These are phyloP conservation scores for Paraconiothyrium sp. DNA, from an alignment of 2,329 filamentous ascomycete genomes.

Conservation along the genomic window DNA sequence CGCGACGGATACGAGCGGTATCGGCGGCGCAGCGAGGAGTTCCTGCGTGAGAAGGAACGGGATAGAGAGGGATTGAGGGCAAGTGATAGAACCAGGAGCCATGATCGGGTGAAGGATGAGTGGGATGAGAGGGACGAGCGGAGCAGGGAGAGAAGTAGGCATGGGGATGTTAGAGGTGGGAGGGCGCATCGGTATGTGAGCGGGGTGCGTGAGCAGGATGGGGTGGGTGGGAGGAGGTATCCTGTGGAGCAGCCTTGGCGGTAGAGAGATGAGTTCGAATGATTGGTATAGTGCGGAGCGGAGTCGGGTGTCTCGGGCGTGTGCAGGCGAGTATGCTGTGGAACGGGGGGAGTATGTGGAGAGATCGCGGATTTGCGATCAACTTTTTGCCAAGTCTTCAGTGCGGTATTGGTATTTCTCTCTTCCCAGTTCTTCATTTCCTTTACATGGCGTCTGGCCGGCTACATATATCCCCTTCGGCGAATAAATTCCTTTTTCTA, in stretches of 20 bases:
- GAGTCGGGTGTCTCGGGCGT: not conserved
- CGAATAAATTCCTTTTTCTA: too few relatives aligned
- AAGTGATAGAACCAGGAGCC: slow-evolving; percentile 22
- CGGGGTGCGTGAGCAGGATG: slow-evolving; percentile 39
- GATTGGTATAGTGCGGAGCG: not conserved
- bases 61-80: slow-evolving; percentile 12
- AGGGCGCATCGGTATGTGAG: slow-evolving; percentile 44
- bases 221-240: slow-evolving; percentile 46
- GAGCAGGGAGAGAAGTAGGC: slow-evolving; percentile 13
- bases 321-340: not conserved
- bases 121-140: slow-evolving; percentile 29
- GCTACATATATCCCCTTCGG: not conserved
- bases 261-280: slow-evolving; percentile 8
- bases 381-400: not conserved
- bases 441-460: not conserved
- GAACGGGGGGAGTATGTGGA: not conserved
- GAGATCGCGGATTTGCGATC: too few relatives aligned
- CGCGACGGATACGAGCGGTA: slow-evolving; percentile 20
- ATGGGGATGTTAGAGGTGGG: slow-evolving; percentile 22
- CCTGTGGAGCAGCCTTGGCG: slow-evolving; percentile 33
- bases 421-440: not conserved
- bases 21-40: slow-evolving; percentile 23
- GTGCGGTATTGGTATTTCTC: not conserved
- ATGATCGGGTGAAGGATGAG: slow-evolving; percentile 35
- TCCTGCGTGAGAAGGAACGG: slow-evolving; percentile 18